phyloP scores from a whole-genome alignment of 768 basidiomycete species.

The Amanita rimosa region DNA sequence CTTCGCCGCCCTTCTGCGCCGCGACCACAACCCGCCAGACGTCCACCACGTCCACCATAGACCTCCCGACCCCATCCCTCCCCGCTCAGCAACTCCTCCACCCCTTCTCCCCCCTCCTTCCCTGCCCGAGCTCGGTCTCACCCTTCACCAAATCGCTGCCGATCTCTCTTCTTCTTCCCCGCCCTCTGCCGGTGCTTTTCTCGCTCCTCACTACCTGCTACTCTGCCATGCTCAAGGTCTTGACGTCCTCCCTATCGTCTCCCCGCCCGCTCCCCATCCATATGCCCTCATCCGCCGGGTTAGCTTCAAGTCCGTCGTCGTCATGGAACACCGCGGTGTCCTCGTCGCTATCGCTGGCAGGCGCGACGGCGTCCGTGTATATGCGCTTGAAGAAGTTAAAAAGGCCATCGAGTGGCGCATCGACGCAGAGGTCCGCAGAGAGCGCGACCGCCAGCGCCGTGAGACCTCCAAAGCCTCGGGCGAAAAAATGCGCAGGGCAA shows the following conservation, averaged over 20 bases:
- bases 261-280: slow-evolving; percentile 65
- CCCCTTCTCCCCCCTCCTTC: slow-evolving; percentile 62
- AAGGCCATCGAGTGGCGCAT: slow-evolving; percentile 84
- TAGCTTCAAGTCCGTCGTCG: slow-evolving; percentile 76
- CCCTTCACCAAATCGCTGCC: slow-evolving; percentile 53
- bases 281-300: slow-evolving; percentile 78
- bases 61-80: slow-evolving; percentile 31
- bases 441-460: slow-evolving; percentile 58
- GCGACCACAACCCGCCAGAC: slow-evolving; percentile 38
- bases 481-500: slow-evolving; percentile 37
- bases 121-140: slow-evolving; percentile 66
- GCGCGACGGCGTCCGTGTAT: slow-evolving; percentile 79
- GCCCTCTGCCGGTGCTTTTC: slow-evolving; percentile 68
- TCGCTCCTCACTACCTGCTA: slow-evolving; percentile 72
- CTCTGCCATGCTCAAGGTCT: slow-evolving; percentile 81
- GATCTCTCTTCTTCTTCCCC: slow-evolving; percentile 70
- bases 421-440: slow-evolving; percentile 66
- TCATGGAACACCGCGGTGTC: slow-evolving; percentile 88
- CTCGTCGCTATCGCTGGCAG: slow-evolving; percentile 85
- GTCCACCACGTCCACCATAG: slow-evolving; percentile 4
- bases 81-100: slow-evolving; percentile 58
- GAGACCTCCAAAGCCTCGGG: slow-evolving; percentile 47
- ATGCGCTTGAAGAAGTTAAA: slow-evolving; percentile 79
- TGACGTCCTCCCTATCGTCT: slow-evolving; percentile 70
- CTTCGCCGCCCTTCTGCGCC: slow-evolving; percentile 67